These are phyloP conservation scores for Lipomyces sp. DNA, from an alignment of 805 yeast species.

Conservation along the genomic window DNA sequence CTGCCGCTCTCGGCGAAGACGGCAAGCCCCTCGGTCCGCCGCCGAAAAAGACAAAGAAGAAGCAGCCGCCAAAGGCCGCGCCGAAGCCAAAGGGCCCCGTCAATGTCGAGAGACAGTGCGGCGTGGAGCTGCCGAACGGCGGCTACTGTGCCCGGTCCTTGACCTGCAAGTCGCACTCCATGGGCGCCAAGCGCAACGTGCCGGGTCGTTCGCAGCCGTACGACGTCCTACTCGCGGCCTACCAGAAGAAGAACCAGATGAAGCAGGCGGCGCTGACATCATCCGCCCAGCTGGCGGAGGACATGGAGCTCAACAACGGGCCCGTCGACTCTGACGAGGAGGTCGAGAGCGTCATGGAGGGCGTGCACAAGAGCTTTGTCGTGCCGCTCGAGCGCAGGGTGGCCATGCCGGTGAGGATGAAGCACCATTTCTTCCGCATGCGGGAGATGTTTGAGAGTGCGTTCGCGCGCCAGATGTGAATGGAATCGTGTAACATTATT, in stretches of 20 bases:
- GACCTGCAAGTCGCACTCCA: constrained; percentile 96
- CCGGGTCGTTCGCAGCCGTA: constrained; percentile 90
- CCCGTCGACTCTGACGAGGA: constrained; percentile 86
- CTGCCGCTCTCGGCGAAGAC: background rate
- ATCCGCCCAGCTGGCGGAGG: constrained; percentile 41
- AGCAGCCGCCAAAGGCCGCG: constrained; percentile 32
- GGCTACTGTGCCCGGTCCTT: constrained; percentile 92
- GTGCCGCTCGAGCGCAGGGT: constrained; percentile 74
- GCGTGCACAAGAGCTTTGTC: constrained; percentile 74
- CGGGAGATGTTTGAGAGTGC: constrained; percentile 94
- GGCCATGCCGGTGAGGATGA: constrained; percentile 62
- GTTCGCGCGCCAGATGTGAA: constrained; percentile 47
- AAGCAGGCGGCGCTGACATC: constrained; percentile 51
- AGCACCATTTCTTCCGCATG: constrained; percentile 76
- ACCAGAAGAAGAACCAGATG: constrained; percentile 90
- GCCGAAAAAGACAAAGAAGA: constrained; percentile 24
- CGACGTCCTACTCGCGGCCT: constrained; percentile 80
- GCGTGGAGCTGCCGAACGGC: constrained; percentile 91
- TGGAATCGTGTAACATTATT: too few relatives aligned
- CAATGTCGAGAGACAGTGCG: constrained; percentile 92
- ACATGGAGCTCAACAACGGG: constrained; percentile 34
- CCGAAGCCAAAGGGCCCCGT: constrained; percentile 52
- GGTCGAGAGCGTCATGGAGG: constrained; percentile 84
- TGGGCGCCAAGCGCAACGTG: constrained; percentile 97
- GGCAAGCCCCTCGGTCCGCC: background rate